Conservation (phyloP, 31 red algal species). For the Asparagopsis taxiformis region DNA sequence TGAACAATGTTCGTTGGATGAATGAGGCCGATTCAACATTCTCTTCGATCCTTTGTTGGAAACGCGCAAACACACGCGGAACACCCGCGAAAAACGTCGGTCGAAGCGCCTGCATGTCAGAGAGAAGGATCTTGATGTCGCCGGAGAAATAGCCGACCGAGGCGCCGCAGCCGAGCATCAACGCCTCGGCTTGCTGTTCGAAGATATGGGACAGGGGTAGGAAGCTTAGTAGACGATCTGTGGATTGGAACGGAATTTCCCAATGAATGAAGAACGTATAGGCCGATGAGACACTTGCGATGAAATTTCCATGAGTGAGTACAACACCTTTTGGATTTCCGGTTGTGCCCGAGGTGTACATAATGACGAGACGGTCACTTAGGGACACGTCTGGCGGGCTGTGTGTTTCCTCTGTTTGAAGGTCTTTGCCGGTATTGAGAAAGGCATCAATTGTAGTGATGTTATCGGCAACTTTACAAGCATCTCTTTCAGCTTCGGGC, state of each 20-base stretch:
- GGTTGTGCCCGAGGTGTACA: conserved; percentile 99
- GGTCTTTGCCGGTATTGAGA: conserved; percentile 21
- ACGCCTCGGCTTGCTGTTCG: conserved; percentile 80
- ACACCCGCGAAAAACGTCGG: conserved; percentile 95
- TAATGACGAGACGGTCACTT: conserved; percentile 78
- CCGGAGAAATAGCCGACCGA: conserved; percentile 83
- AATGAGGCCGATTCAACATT: conserved; percentile 51
- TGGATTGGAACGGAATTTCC: conserved; percentile 17
- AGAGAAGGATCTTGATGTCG: conserved; percentile 76
- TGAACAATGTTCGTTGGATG: conserved; percentile 71
- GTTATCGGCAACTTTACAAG: conserved; percentile 19
- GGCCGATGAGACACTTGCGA: conserved; percentile 58
- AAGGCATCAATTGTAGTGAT: conserved; percentile 45
- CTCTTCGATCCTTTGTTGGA: conserved; percentile 76
- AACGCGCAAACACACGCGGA: conserved; percentile 86
- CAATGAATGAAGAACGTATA: conserved; percentile 55
- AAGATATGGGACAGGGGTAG: conserved; percentile 95
- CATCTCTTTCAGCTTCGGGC: conserved; percentile 16
- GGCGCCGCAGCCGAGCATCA: conserved; percentile 56
- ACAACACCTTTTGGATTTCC: conserved; percentile 95
- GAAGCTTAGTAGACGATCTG: conserved; percentile 75
- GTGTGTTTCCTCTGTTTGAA: not conserved
- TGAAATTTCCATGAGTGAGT: conserved; percentile 61
- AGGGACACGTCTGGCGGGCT: conserved; percentile 12
- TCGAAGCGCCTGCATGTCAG: conserved; percentile 67